A percentile compares a stretch with the other conserved stretches of the same genome.
Conservation (phyloP, 495 filamentous ascomycete genomes). For the Aspergillus leporis region DNA sequence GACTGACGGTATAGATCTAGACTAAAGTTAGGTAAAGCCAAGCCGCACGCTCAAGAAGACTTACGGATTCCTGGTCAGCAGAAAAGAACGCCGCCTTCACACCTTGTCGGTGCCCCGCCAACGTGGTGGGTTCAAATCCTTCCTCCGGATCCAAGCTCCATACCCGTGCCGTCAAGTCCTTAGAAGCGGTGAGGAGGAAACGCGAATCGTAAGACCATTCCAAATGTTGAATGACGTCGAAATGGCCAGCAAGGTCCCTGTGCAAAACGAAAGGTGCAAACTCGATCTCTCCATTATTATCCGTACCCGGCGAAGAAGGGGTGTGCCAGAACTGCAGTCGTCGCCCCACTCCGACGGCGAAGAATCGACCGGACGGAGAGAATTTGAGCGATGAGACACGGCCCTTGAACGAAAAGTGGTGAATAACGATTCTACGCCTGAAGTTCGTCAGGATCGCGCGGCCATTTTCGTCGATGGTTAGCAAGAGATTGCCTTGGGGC, state of each 20-base stretch:
- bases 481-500: slow-evolving; percentile 84
- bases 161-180: slow-evolving; percentile 88
- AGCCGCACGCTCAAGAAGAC: slow-evolving; percentile 23
- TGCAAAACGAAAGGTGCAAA: slow-evolving; percentile 94
- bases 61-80: slow-evolving; percentile 77
- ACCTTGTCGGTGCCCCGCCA: slow-evolving; percentile 85
- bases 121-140: slow-evolving; percentile 82
- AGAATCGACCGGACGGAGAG: slow-evolving; percentile 86
- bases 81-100: slow-evolving; percentile 92
- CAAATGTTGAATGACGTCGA: slow-evolving; percentile 78
- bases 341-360: slow-evolving; percentile 81
- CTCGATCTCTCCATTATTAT: slow-evolving; percentile 78
- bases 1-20: slow-evolving; percentile 73
- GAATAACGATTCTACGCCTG: slow-evolving; percentile 76
- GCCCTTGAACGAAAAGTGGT: slow-evolving; percentile 92
- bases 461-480: slow-evolving; percentile 93
- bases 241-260: slow-evolving; percentile 82
- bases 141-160: slow-evolving; percentile 90
- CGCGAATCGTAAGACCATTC: slow-evolving; percentile 95
- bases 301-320: slow-evolving; percentile 77
- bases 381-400: slow-evolving; percentile 82
- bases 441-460: slow-evolving; percentile 90
- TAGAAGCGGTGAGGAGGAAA: slow-evolving; percentile 88
- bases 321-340: slow-evolving; percentile 95
- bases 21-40: slow-evolving; percentile 45